phyloP scores from a whole-genome alignment of 2,329 filamentous ascomycete species.

The Aspergillus sp. region DNA sequence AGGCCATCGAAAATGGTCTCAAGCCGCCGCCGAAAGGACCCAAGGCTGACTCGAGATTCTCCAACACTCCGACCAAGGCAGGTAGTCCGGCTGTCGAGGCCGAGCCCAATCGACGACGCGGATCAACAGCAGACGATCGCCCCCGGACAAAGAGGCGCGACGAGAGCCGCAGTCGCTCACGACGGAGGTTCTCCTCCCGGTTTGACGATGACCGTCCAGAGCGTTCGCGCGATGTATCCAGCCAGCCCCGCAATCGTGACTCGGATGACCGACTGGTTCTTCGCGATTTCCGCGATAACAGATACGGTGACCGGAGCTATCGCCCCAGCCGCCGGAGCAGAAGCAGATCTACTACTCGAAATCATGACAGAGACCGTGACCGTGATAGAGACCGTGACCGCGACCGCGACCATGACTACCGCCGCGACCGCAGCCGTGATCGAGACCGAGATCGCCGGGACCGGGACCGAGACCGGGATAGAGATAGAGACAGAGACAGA shows the following conservation, averaged over 20 bases:
- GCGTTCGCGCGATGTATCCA: conserved; percentile 32
- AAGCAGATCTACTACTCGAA: conserved; percentile 35
- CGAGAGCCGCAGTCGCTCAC: conserved; percentile 33
- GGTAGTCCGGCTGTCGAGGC: conserved; percentile 33
- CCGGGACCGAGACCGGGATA: conserved; percentile 15
- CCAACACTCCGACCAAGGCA: conserved; percentile 31
- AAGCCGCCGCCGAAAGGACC: conserved; percentile 35
- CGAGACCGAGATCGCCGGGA: conserved; percentile 15
- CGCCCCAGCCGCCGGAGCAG: conserved; percentile 38
- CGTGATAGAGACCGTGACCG: conserved; percentile 30
- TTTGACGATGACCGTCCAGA: conserved; percentile 34
- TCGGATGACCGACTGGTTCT: conserved; percentile 35
- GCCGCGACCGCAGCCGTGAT: conserved; percentile 25
- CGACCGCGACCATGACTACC: conserved; percentile 32
- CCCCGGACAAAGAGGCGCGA: conserved; percentile 28
- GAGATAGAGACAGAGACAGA: conserved; percentile 12
- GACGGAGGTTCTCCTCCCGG: conserved; percentile 29
- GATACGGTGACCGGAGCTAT: conserved; percentile 35
- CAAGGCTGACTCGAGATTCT: conserved; percentile 33
- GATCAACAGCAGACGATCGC: conserved; percentile 31
- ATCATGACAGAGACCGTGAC: conserved; percentile 29
- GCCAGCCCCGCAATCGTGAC: conserved; percentile 36
- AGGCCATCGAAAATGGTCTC: conserved; percentile 43
- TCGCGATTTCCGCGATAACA: conserved; percentile 33
- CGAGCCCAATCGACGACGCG: conserved; percentile 27